A percentile compares a stretch with the other conserved stretches of the same genome.
These are phyloP conservation scores for Polytrichum formosum DNA, from an alignment of 225 moss, liverwort and hornwort species.

Conservation along the genomic window DNA sequence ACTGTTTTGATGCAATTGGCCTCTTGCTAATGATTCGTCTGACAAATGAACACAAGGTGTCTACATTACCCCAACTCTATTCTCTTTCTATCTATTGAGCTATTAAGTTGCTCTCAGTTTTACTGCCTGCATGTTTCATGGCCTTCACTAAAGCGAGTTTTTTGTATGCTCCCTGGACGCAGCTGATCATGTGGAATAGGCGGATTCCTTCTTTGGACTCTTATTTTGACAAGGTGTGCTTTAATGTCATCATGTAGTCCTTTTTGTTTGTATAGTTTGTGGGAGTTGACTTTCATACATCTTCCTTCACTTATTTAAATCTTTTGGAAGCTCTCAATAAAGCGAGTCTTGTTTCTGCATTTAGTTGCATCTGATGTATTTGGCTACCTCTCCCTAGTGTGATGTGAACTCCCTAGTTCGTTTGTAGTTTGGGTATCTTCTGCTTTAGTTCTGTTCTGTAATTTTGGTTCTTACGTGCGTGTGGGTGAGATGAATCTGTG, in stretches of 20 bases:
- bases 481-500: too few species aligned
- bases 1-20: conserved; percentile 97
- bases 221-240: conserved; percentile 92
- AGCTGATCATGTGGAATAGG: conserved; percentile 99
- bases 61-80: background rate
- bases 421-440: too few species aligned
- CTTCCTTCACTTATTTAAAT: too few species aligned
- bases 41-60: conserved; percentile 95
- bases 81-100: background rate
- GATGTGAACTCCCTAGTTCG: too few species aligned
- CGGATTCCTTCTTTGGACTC: conserved; percentile 94
- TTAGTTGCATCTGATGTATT: too few species aligned
- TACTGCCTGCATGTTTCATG: too few species aligned
- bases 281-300: too few species aligned
- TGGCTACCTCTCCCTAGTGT: too few species aligned
- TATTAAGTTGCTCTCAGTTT: too few species aligned
- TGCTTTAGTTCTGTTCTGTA: too few species aligned
- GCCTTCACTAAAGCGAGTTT: conserved; percentile 1
- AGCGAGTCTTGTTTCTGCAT: too few species aligned
- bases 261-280: background rate
- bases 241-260: background rate
- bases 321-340: background rate
- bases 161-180: conserved; percentile 31
- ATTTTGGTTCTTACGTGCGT: too few species aligned
- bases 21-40: conserved; percentile 97